Base-by-base conservation (phyloP, 805 yeast species). In the Starmerella scarabaei region DNA sequence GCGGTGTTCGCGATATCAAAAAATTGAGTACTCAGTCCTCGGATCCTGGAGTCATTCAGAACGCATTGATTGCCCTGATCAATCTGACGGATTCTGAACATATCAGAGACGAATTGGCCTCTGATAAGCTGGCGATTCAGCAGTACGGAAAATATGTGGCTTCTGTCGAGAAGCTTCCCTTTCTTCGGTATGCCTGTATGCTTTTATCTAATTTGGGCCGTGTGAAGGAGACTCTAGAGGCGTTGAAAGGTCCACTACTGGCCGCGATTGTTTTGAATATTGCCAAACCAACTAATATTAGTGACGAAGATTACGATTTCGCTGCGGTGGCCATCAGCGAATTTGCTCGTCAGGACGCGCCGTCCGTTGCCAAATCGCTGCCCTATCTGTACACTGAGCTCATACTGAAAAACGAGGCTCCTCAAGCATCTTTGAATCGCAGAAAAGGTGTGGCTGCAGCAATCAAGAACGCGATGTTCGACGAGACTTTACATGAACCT, bases 371-470 rank as follows among this genome's bases (percentile, higher is more conserved):
- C 58, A 68, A 71, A 34, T 85, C 84, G 27, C 60, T 84, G 18
- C 74, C 85, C n/a, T 83, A 83, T 56, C 60, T 85, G 21, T 65
- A 82, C 44, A 91, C 76, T 0, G 85, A 84, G 61, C 80, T 95
- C 4, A 86, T 82, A 55, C 73, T 76, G 53, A 80, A 76, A 49
- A 12, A 20, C 4, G 27, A 7, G 7, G 18, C 15, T 5, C 17
- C 27, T 7, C 5, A 8, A 4, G 18, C 33, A 5, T 68, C 82
- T 12, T 74, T 73, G 52, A 73, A 74, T 20, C 75, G 97, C 63
- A 72, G 97, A 61, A 86, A 80, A 56, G 96, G 94, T 54, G 86
- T 83, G 29, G 93, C 93, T 1, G 80, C 93, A 4, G 80, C 95
- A 2, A 81, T 91, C 51, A 88, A 91, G 58, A 88, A 88, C 60